Conservation (phyloP, 139 green algal species). For the Haematococcus sp. region DNA sequence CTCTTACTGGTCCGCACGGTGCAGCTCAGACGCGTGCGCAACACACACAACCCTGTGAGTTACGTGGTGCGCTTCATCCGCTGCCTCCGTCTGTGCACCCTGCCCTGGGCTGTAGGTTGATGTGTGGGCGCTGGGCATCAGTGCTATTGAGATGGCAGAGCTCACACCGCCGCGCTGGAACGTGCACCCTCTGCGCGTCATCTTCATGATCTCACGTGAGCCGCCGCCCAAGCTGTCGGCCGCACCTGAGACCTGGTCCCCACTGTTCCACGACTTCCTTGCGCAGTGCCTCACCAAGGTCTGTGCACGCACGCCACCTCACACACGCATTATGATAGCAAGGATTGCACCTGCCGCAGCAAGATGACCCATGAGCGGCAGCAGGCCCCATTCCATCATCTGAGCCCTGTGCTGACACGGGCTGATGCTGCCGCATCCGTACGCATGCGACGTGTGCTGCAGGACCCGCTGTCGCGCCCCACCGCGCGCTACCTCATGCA, state of each 20-base stretch:
- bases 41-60: background rate
- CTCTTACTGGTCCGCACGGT: no score
- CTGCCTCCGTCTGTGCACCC: no score
- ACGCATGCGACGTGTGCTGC: background rate
- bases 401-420: no score
- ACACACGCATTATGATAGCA: no score
- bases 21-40: background rate
- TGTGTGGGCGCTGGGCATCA: constrained; percentile 90
- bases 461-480: constrained; percentile 68
- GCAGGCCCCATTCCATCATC: no score
- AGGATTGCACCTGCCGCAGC: no score
- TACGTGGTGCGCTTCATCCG: no score
- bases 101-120: constrained; percentile 69
- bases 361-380: no score
- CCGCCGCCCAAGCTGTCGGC: constrained; percentile 68
- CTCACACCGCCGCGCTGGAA: constrained; percentile 72
- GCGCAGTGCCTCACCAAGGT: constrained; percentile 82
- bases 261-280: constrained; percentile 84
- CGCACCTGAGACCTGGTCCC: constrained; percentile 62
- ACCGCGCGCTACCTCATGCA: constrained; percentile 68
- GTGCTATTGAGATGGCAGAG: constrained; percentile 92
- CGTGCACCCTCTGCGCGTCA: constrained; percentile 91
- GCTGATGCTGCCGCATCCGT: background rate
- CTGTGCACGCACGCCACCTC: background rate
- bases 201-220: constrained; percentile 91